Evolutionary conservation across 352 stramenopile species (phyloP).

Genomic region (Sclerospora graminicola): DNA sequence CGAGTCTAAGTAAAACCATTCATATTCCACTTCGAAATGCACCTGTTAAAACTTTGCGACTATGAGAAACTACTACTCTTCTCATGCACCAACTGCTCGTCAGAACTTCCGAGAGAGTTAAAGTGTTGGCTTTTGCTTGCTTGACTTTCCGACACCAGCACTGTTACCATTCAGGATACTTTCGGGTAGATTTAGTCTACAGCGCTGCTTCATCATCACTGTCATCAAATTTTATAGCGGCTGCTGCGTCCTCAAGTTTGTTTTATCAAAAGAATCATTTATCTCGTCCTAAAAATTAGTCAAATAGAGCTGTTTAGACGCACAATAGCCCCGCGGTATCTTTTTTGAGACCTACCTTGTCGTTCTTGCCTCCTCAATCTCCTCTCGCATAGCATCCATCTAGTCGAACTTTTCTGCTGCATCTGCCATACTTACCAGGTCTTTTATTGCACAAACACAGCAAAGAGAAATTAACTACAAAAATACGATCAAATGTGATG

Average conservation of each 20-base stretch:
- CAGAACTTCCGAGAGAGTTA: slow-evolving; percentile 22
- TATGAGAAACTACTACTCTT: slow-evolving; percentile 28
- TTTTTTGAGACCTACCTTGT: slow-evolving; percentile 16
- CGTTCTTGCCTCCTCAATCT: slow-evolving; percentile 23
- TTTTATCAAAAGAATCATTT: slow-evolving; percentile 60
- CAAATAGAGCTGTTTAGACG: slow-evolving; percentile 1
- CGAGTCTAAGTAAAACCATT: slow-evolving; percentile 84
- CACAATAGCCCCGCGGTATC: background rate
- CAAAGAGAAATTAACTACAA: background rate
- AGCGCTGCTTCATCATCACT: slow-evolving; percentile 60
- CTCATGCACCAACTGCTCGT: slow-evolving; percentile 12
- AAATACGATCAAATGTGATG: too few relatives aligned
- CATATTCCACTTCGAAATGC: slow-evolving; percentile 41
- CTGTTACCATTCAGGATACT: slow-evolving; percentile 11
- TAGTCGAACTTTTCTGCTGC: slow-evolving; percentile 76
- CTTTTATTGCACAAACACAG: slow-evolving; percentile 24
- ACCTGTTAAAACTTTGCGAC: slow-evolving; percentile 15
- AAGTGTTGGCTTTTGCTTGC: slow-evolving; percentile 18
- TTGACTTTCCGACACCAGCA: slow-evolving; percentile 13
- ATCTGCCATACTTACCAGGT: slow-evolving; percentile 68
- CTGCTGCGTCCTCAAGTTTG: slow-evolving; percentile 63
- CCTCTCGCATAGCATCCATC: slow-evolving; percentile 77
- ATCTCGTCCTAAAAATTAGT: slow-evolving; percentile 23
- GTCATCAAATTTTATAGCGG: slow-evolving; percentile 72
- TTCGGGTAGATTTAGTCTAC: slow-evolving; percentile 41